These are phyloP conservation scores for Amanita thiersii DNA, from an alignment of 768 basidiomycete species.

Conservation along the genomic window DNA sequence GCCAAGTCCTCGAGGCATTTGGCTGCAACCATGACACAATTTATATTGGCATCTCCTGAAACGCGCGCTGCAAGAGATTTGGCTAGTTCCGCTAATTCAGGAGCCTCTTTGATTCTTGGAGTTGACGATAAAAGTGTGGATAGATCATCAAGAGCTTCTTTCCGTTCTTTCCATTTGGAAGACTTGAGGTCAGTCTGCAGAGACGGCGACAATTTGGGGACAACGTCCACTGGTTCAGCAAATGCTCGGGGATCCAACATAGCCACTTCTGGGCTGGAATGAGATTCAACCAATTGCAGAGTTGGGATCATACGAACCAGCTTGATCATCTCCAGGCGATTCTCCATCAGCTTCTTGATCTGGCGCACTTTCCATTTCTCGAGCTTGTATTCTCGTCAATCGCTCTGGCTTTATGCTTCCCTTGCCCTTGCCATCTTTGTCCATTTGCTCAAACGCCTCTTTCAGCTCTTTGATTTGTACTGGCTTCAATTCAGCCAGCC, in stretches of 20 bases:
- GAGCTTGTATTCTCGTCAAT: constrained; percentile 65
- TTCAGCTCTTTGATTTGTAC: constrained; percentile 95
- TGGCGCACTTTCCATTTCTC: constrained; percentile 51
- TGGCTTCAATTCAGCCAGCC: constrained; percentile 86
- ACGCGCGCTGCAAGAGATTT: constrained; percentile 75
- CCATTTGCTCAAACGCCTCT: constrained; percentile 80
- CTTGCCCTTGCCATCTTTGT: constrained; percentile 78
- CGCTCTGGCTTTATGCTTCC: constrained; percentile 76
- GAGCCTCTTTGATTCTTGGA: constrained; percentile 71
- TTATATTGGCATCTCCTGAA: constrained; percentile 87
- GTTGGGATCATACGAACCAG: constrained; percentile 9
- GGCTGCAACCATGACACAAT: constrained; percentile 87
- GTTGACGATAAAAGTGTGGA: constrained; percentile 58
- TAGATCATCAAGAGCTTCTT: constrained; percentile 84
- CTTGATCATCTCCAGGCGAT: constrained; percentile 19
- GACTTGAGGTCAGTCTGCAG: constrained; percentile 74
- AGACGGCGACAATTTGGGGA: constrained; percentile 65
- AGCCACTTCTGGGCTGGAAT: constrained; percentile 30
- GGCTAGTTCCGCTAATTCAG: constrained; percentile 69
- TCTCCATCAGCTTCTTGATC: constrained; percentile 13
- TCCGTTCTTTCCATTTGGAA: constrained; percentile 97
- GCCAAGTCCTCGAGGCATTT: constrained; percentile 81
- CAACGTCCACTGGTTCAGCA: constrained; percentile 75
- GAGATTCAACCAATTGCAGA: constrained; percentile 9
- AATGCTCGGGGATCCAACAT: constrained; percentile 71